These are phyloP conservation scores for Sporothrix protearum DNA, from an alignment of 2,329 filamentous ascomycete genomes.

Conservation along the genomic window DNA sequence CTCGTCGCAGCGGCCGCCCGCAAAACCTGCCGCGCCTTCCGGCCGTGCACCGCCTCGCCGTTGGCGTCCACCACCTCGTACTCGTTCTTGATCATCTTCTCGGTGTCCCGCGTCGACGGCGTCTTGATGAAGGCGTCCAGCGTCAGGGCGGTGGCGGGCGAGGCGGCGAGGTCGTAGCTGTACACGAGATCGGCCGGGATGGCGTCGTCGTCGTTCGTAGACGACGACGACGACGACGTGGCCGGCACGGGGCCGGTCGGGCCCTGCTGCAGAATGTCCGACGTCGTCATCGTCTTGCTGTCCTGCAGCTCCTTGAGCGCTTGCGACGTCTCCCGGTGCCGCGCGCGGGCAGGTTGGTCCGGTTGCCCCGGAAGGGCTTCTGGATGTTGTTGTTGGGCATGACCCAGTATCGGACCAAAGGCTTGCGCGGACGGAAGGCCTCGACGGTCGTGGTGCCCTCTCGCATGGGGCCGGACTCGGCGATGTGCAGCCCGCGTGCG, in stretches of 20 bases:
- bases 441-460: background rate
- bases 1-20: constrained; percentile 32
- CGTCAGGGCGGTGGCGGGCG: constrained; percentile 40
- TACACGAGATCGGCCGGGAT: constrained; percentile 41
- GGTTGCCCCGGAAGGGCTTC: background rate
- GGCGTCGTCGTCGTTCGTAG: too few species aligned
- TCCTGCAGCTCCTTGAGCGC: background rate
- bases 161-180: constrained; percentile 42
- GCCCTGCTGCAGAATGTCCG: background rate
- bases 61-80: constrained; percentile 48
- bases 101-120: constrained; percentile 39
- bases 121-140: constrained; percentile 39
- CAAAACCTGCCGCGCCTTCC: constrained; percentile 43
- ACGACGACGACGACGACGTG: too few species aligned
- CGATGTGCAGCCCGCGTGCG: constrained; percentile 31
- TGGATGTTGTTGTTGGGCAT: constrained; percentile 8
- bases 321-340: constrained; percentile 3
- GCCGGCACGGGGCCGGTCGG: too few species aligned
- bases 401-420: background rate
- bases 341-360: background rate
- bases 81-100: constrained; percentile 44
- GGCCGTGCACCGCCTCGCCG: constrained; percentile 44
- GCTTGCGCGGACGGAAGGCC: background rate
- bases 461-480: background rate
- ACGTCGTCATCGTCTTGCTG: background rate